Evolutionary conservation across 2,329 filamentous ascomycete species (phyloP).

Genomic region (Xylariaceae sp.): DNA sequence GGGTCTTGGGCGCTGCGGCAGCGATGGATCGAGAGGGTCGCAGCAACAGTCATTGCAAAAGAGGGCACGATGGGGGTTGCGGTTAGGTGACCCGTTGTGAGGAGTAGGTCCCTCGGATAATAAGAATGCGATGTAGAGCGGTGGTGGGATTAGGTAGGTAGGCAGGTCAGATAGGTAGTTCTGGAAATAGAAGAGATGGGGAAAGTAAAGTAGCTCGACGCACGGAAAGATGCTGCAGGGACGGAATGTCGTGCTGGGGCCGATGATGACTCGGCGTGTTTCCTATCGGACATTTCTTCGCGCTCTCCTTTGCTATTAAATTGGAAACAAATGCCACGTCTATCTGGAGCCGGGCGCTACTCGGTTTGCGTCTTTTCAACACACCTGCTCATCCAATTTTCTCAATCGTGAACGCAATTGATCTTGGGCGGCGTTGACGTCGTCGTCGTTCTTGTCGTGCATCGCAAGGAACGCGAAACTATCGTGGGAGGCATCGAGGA

Average conservation of each 20-base stretch:
- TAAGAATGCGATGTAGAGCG: too few species aligned
- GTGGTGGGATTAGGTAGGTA: too few species aligned
- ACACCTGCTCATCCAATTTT: not conserved
- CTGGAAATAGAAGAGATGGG: too few species aligned
- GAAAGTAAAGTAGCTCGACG: slow-evolving; percentile 20
- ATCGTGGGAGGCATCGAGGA: not conserved
- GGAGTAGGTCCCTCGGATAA: too few species aligned
- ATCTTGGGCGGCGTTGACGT: not conserved
- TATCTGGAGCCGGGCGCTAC: too few species aligned
- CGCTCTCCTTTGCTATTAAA: slow-evolving; percentile 8
- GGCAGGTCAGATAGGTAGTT: too few species aligned
- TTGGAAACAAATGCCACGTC: too few species aligned
- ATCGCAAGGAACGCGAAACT: not conserved
- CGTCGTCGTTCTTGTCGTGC: not conserved
- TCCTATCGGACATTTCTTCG: slow-evolving; percentile 40
- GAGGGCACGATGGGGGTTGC: not conserved
- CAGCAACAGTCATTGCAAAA: too few species aligned
- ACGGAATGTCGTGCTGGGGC: slow-evolving; percentile 38
- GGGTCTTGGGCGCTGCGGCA: slow-evolving; percentile 2
- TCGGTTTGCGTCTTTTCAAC: not conserved
- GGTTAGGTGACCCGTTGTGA: not conserved
- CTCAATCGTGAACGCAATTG: not conserved
- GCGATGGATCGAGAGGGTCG: too few species aligned
- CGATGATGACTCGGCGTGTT: slow-evolving; percentile 38
- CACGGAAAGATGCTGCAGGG: slow-evolving; percentile 50